phyloP scores from a whole-genome alignment of 305 asterid genomes.

The Fraxinus sp. region DNA sequence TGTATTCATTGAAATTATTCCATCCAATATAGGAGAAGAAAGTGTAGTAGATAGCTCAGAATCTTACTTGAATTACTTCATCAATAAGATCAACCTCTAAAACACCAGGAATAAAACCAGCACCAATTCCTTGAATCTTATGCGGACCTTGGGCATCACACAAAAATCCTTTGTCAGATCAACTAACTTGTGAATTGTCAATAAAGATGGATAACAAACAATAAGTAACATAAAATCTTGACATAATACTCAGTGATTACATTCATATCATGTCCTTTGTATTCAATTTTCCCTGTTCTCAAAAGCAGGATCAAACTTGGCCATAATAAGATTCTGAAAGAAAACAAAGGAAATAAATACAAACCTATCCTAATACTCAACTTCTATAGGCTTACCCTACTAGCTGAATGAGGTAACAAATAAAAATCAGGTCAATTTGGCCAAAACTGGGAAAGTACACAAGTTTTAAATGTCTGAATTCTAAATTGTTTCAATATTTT shows the following conservation, averaged over 20 bases:
- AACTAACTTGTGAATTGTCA: not conserved
- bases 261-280: not conserved
- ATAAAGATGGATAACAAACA: not conserved
- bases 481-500: not conserved
- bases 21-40: not conserved
- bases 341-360: not conserved
- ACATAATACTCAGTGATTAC: not conserved
- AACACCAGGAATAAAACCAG: conserved; percentile 85
- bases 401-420: not conserved
- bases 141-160: conserved; percentile 70
- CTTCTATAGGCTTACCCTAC: not conserved
- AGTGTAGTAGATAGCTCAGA: not conserved
- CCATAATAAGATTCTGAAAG: not conserved
- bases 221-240: not conserved
- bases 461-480: not conserved
- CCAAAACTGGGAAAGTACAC: not conserved
- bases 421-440: not conserved
- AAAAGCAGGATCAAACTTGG: not conserved
- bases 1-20: not conserved
- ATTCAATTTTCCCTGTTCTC: not conserved
- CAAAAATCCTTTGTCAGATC: conserved; percentile 11
- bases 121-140: conserved; percentile 98
- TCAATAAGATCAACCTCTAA: conserved; percentile 65
- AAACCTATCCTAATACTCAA: not conserved
- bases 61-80: conserved; percentile 86